phyloP scores from a whole-genome alignment of 495 filamentous ascomycete species.

The Hypoxylon rickii region DNA sequence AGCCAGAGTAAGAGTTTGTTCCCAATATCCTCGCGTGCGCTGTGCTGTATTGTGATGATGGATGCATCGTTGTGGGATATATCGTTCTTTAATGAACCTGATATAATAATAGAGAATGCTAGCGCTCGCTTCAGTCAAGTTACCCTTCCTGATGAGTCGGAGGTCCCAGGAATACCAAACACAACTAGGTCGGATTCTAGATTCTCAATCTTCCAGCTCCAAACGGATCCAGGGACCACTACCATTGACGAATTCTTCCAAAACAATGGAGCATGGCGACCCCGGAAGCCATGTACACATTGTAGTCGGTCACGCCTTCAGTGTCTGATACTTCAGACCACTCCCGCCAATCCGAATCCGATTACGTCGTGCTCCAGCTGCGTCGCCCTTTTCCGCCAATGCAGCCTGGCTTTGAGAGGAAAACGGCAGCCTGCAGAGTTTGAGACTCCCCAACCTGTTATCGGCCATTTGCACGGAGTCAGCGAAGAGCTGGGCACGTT shows the following conservation, averaged over 20 bases:
- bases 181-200: too few species aligned
- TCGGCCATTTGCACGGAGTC: slow-evolving; percentile 31
- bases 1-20: too few species aligned
- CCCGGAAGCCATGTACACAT: slow-evolving; percentile 47
- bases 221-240: neutral
- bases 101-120: too few species aligned
- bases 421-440: slow-evolving; percentile 52
- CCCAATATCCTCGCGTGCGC: too few species aligned
- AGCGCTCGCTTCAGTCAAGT: too few species aligned
- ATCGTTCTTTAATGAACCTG: too few species aligned
- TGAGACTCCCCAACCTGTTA: slow-evolving; percentile 51
- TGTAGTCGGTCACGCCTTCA: slow-evolving; percentile 50
- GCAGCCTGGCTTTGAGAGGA: slow-evolving; percentile 43
- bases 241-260: slow-evolving; percentile 20
- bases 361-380: slow-evolving; percentile 30
- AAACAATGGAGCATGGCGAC: slow-evolving; percentile 47
- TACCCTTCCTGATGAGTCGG: too few species aligned
- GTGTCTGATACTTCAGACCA: slow-evolving; percentile 52
- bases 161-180: too few species aligned
- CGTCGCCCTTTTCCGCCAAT: slow-evolving; percentile 31
- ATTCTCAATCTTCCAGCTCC: too few species aligned
- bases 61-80: too few species aligned
- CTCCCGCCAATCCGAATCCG: slow-evolving; percentile 50
- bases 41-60: too few species aligned
- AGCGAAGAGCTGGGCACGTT: too few species aligned